Evolutionary conservation across 2,329 filamentous ascomycete genomes (phyloP).

Genomic region (Cladosporium sphaerospermum): DNA sequence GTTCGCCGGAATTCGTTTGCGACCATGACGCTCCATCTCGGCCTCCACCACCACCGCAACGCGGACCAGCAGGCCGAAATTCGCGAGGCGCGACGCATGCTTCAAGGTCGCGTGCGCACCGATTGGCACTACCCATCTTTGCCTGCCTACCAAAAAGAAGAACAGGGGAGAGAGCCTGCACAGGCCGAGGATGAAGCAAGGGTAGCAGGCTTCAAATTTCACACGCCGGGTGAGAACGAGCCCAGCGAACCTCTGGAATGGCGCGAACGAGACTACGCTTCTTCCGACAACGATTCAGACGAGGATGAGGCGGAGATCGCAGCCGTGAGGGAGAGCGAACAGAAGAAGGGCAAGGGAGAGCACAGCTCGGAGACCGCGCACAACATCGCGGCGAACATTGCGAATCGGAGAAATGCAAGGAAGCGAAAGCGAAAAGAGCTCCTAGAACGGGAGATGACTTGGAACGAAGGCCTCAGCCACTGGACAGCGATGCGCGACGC

Average conservation of each 20-base stretch:
- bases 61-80: constrained; percentile 32
- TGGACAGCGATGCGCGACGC: constrained; percentile 71
- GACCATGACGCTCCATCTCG: constrained; percentile 26
- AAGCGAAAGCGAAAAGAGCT: constrained; percentile 33
- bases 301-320: constrained; percentile 21
- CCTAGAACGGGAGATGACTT: constrained; percentile 44
- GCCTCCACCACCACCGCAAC: constrained; percentile 21
- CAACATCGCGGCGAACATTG: constrained; percentile 35
- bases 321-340: constrained; percentile 11
- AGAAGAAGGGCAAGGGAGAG: constrained; percentile 16
- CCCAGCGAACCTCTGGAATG: constrained; percentile 32
- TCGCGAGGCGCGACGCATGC: constrained; percentile 36
- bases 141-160: constrained; percentile 20
- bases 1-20: background rate
- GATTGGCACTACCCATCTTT: constrained; percentile 41
- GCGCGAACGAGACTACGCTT: constrained; percentile 39
- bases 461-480: constrained; percentile 77
- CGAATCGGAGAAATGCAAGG: constrained; percentile 21
- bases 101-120: constrained; percentile 37
- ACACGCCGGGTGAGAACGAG: constrained; percentile 9
- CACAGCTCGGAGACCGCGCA: constrained; percentile 43
- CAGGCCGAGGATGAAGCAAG: constrained; percentile 6
- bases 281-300: constrained; percentile 23
- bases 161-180: background rate
- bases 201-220: constrained; percentile 28